Conservation (phyloP, 192 early-diverging fungal species). For the Backusella circina region DNA sequence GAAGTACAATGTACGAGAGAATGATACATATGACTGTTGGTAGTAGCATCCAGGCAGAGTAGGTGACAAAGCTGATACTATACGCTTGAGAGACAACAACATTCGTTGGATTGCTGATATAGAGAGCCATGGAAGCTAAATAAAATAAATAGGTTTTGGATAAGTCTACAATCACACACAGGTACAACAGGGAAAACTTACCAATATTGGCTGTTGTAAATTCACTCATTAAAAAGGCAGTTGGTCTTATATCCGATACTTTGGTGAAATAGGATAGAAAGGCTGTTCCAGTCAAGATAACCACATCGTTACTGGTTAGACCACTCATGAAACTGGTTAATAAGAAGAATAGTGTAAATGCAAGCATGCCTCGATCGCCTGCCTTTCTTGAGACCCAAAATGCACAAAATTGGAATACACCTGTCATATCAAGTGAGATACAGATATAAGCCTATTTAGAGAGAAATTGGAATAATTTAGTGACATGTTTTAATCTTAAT, state of each 20-base stretch:
- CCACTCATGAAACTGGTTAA: conserved; percentile 70
- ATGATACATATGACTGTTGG: conserved; percentile 60
- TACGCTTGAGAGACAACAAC: conserved; percentile 81
- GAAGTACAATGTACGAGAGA: conserved; percentile 51
- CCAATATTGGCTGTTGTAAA: conserved; percentile 75
- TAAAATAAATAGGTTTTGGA: too few species aligned
- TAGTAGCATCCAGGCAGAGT: conserved; percentile 82
- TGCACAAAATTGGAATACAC: conserved; percentile 73
- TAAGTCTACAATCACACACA: background rate
- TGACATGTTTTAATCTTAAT: background rate
- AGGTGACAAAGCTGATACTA: conserved; percentile 65
- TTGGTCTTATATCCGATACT: conserved; percentile 55
- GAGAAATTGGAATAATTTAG: background rate
- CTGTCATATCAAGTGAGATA: conserved; percentile 80
- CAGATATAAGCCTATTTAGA: conserved; percentile 69
- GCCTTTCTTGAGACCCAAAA: conserved; percentile 68
- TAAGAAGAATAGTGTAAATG: conserved; percentile 69
- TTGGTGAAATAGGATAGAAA: conserved; percentile 75
- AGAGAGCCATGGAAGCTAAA: conserved; percentile 79
- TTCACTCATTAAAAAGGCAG: conserved; percentile 72
- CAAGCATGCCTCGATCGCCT: conserved; percentile 48
- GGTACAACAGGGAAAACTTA: conserved; percentile 13
- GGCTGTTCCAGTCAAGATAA: conserved; percentile 75
- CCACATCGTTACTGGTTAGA: conserved; percentile 81
- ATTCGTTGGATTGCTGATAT: conserved; percentile 89